A percentile compares a stretch with the other conserved stretches of the same genome.
Evolutionary conservation across 2,329 filamentous ascomycete genomes (phyloP).

Genomic region (Ascochyta lentis): DNA sequence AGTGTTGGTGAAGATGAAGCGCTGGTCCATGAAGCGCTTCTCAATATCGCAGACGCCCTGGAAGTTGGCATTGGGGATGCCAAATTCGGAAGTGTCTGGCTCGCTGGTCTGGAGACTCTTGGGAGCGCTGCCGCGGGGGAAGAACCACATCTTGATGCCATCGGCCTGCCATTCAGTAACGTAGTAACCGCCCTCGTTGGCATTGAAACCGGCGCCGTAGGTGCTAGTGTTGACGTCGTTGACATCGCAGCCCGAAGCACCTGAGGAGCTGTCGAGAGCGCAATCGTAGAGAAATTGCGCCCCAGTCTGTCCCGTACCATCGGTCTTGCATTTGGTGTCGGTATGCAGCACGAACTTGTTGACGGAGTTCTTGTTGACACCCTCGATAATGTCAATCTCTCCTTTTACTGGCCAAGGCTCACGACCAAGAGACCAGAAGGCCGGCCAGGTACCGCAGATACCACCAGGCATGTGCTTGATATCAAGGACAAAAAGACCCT

Average conservation of each 20-base stretch:
- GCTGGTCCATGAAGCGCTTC: conserved; percentile 70
- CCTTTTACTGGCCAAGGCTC: conserved; percentile 37
- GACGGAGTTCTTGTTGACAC: conserved; percentile 36
- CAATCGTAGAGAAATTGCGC: conserved; percentile 21
- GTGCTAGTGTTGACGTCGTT: conserved; percentile 41
- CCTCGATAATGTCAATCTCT: conserved; percentile 47
- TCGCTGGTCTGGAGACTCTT: conserved; percentile 62
- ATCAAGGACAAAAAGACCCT: conserved; percentile 43
- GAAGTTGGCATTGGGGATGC: conserved; percentile 71
- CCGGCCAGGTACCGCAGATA: conserved; percentile 43
- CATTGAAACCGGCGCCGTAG: conserved; percentile 62
- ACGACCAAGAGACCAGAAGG: conserved; percentile 41
- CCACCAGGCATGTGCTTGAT: conserved; percentile 41
- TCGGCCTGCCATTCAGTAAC: conserved; percentile 68
- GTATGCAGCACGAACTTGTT: conserved; percentile 41
- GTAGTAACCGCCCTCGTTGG: conserved; percentile 51
- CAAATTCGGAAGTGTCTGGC: conserved; percentile 72
- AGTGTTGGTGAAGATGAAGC: conserved; percentile 81
- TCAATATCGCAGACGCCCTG: conserved; percentile 75
- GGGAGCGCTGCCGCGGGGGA: conserved; percentile 68
- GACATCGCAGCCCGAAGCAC: conserved; percentile 52
- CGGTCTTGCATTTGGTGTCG: conserved; percentile 31
- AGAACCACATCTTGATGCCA: conserved; percentile 81
- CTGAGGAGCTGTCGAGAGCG: conserved; percentile 22
- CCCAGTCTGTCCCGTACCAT: conserved; percentile 25